phyloP scores from a whole-genome alignment of 2,329 filamentous ascomycete genomes.

The Trichoderma atrobrunneum region DNA sequence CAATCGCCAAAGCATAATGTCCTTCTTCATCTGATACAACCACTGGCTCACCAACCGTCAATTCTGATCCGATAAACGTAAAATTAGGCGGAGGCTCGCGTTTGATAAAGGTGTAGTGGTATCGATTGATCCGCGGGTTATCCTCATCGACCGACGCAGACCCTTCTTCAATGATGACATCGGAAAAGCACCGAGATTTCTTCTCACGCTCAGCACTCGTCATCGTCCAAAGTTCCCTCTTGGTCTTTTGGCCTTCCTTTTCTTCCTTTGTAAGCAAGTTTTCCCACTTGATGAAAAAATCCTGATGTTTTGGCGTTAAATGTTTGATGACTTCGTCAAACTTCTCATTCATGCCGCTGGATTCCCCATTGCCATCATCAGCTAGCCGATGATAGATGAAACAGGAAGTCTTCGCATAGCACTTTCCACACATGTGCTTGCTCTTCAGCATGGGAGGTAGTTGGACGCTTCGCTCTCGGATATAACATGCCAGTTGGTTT shows the following conservation, averaged over 20 bases:
- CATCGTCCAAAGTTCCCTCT: slow-evolving; percentile 95
- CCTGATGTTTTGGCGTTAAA: slow-evolving; percentile 68
- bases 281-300: slow-evolving; percentile 96
- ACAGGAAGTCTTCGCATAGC: slow-evolving; percentile 87
- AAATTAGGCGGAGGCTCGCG: slow-evolving; percentile 59
- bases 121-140: slow-evolving; percentile 85
- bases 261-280: slow-evolving; percentile 90
- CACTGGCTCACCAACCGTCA: slow-evolving; percentile 82
- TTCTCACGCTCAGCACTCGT: slow-evolving; percentile 83
- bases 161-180: slow-evolving; percentile 78
- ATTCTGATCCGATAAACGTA: slow-evolving; percentile 88
- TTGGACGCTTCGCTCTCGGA: slow-evolving; percentile 74
- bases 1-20: slow-evolving; percentile 91
- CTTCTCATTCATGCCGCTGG: slow-evolving; percentile 74
- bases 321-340: slow-evolving; percentile 80
- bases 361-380: slow-evolving; percentile 77
- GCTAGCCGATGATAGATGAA: slow-evolving; percentile 91
- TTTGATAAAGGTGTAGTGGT: slow-evolving; percentile 81
- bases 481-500: slow-evolving; percentile 81
- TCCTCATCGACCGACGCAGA: slow-evolving; percentile 67
- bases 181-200: slow-evolving; percentile 83
- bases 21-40: slow-evolving; percentile 96
- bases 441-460: slow-evolving; percentile 84
- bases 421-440: slow-evolving; percentile 76
- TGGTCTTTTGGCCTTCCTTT: slow-evolving; percentile 79